phyloP scores from a whole-genome alignment of 495 filamentous ascomycete genomes.

The Ramalina intermedia region DNA sequence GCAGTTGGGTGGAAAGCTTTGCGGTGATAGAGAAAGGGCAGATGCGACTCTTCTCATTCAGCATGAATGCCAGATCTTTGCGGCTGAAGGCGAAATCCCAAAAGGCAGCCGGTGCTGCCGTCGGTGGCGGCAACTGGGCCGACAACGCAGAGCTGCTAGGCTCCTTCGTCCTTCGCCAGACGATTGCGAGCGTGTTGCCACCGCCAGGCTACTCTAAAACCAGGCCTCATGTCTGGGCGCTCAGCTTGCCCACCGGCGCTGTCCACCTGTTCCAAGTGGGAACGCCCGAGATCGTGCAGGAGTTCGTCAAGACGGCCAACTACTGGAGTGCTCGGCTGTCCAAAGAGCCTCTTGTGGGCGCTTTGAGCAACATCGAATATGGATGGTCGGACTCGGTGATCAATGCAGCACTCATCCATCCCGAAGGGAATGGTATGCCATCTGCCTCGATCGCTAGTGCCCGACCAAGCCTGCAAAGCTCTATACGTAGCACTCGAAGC shows the following conservation, averaged over 20 bases:
- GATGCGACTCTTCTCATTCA: conserved; percentile 89
- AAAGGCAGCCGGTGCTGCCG: conserved; percentile 42
- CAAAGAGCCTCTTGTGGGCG: conserved; percentile 81
- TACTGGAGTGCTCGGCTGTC: conserved; percentile 94
- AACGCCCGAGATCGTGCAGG: conserved; percentile 83
- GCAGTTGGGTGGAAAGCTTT: conserved; percentile 89
- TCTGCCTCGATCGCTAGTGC: conserved; percentile 26
- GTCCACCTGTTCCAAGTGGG: conserved; percentile 97
- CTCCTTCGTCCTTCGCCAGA: conserved; percentile 79
- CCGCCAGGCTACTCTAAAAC: conserved; percentile 84
- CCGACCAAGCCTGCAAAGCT: conserved; percentile 54
- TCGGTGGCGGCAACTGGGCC: conserved; percentile 94
- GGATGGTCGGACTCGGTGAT: conserved; percentile 89
- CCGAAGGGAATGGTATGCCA: conserved; percentile 32
- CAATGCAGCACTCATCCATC: conserved; percentile 50
- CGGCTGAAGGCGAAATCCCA: conserved; percentile 50
- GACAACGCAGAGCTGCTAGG: conserved; percentile 82
- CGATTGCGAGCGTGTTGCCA: conserved; percentile 80
- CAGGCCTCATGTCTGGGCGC: conserved; percentile 84
- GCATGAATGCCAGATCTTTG: conserved; percentile 53
- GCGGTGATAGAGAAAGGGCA: conserved; percentile 97
- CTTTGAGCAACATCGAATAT: conserved; percentile 93
- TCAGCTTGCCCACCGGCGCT: conserved; percentile 83
- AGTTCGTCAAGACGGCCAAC: conserved; percentile 90
- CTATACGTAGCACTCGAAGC: conserved; percentile 45